Evolutionary conservation across 805 yeast genomes (phyloP), one percentile per base, ranked within the genome.

Genomic region (Tetrapisispora nanseiensis): DNA sequence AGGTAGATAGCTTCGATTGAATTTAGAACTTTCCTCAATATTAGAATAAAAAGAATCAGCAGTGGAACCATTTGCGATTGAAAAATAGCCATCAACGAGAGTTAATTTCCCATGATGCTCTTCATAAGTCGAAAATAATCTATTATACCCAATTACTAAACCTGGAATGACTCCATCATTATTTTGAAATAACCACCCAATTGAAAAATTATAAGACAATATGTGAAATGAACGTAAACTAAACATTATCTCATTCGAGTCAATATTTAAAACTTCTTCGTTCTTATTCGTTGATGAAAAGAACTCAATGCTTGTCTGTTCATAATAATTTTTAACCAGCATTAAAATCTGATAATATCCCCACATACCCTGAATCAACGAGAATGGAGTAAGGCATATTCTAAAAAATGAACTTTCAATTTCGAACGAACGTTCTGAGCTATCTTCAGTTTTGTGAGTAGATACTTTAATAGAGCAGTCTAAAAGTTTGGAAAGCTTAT

Each of bases 141-240:
- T 66, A 48, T 84, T 86, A 42, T 82, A 85, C 0, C 97, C 97
- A 24, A 78, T 46, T 30, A 83, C 78, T n/a, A 86, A 54, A 10
- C 96, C 96, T 0, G 86, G 86, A 19, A 69, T 70, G 2, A 54
- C 46, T 1, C 58, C 55, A 5, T 58, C 59, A 6, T 54, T 52
- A 13, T 54, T 56, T n/a, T 74, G 78, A 55, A 82, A 82, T 4
- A 82, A 56, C 87, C 95, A 86, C 0, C 95, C 95, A 27, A 82
- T 45, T 47, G 94, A 82, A 45, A 83, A 68, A 48, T 81, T 75
- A 49, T 78, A 73, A 0, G 86, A 74, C 6, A 78, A 56, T 20
- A 82, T 67, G 37, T 76, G 82, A 24, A 82, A 63, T 0, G 85
- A 68, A 37, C 69, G 71, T 46, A 70, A 66, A n/a, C 60, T 59